These are phyloP conservation scores for Saturnispora halmiae DNA, from an alignment of 805 yeast species.

Conservation along the genomic window DNA sequence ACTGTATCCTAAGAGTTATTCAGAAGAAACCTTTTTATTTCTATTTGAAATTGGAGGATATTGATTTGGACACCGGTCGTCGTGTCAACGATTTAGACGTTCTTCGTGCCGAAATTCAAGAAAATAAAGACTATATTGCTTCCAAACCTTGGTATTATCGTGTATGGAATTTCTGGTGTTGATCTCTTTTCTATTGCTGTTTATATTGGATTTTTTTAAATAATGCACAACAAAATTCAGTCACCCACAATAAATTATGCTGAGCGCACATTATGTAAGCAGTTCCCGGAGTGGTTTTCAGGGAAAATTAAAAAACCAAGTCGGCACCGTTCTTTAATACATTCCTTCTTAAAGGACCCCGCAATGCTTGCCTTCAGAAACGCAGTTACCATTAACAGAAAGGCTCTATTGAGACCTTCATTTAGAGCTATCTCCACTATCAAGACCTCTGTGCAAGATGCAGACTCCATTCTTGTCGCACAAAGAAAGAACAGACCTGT, in stretches of 20 bases:
- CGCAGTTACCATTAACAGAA: constrained; percentile 13
- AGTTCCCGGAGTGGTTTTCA: not conserved
- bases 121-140: constrained; percentile 43
- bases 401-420: constrained; percentile 17
- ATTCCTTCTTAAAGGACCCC: not conserved
- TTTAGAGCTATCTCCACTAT: constrained; percentile 33
- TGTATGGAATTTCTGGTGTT: constrained; percentile 49
- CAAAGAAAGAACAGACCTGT: constrained; percentile 85
- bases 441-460: constrained; percentile 50
- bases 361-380: constrained; percentile 19
- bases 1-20: constrained; percentile 23
- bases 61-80: constrained; percentile 58
- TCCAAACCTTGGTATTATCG: constrained; percentile 41
- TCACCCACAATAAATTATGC: no score
- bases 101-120: constrained; percentile 46
- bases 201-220: not conserved
- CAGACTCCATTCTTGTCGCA: constrained; percentile 57
- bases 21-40: constrained; percentile 33
- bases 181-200: constrained; percentile 8
- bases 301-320: constrained; percentile 1
- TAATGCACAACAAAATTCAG: no score
- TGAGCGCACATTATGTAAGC: not conserved
- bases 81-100: constrained; percentile 50
- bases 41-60: constrained; percentile 36
- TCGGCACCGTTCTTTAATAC: constrained; percentile 9